Evolutionary conservation across 345 rosid species (phyloP), one percentile per base, ranked within the genome.

Genomic region (Salix koriyanagi): DNA sequence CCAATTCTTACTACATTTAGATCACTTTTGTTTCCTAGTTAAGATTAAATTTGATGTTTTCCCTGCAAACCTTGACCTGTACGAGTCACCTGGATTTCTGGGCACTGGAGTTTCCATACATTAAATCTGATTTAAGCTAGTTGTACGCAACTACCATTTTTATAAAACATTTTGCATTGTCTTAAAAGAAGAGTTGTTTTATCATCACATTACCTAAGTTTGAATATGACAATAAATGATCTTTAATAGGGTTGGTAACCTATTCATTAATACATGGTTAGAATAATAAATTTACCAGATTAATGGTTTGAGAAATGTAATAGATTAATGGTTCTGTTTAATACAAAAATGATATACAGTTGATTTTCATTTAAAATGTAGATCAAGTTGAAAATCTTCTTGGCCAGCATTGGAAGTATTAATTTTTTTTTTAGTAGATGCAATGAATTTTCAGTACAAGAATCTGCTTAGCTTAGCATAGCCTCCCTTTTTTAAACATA

Each of bases 171-270:
- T 6, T 11, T 37, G 2, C 19, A 74, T 12, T 32, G 42, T 46
- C 46, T 0, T 14, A 4, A 41, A 9, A 60, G 16, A 23, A 30
- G 50, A 25, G 23, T n/a, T 46, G 56, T 76, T 69, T 65, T 26
- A 46, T n/a, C 42, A 71, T 48, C 46, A 46, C 62, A 58, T 60
- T n/a, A 28, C 13, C 4, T 30, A n/a, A 50, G 56, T 48, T 46
- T 64, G 82, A 74, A 19, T 8, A 37, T 10, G 37, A 61, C 36
- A 64, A 70, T 30, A 39, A 61, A 36, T 72, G 54, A 73, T 52
- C 15, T 79, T 76, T 30, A 46, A 69, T 71, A 50, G 80, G 76
- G 81, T 84, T 73, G 82, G 71, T 84, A 70, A 80, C 72, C 86
- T 84, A 80, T 84, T 77, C 77, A 65, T 1, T 41, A 71, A 23